Evolutionary conservation across 208 protist genomes (phyloP), one percentile per base, ranked within the genome.

Genomic region (Sergeia podlipaevii): DNA sequence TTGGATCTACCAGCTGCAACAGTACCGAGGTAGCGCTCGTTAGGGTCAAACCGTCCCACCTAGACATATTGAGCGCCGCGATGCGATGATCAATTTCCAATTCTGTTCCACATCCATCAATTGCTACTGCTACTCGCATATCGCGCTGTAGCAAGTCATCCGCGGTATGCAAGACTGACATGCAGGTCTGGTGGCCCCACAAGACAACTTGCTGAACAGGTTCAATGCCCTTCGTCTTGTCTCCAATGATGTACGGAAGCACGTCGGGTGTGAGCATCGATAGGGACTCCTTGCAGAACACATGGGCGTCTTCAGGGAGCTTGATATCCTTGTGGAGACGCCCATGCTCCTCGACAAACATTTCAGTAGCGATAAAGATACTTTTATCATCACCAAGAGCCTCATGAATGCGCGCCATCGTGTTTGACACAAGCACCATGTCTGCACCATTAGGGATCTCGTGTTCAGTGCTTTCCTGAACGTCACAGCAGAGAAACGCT

Each of bases 121-220:
- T 56, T 29, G 69, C 55, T 11, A 92, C 54, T n/a, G 70, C 71
- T 2, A 92, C 48, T 28, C 72, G 64, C 17, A 83, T 80, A 2
- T 73, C 74, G n/a, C 46, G 47, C n/a, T 65, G 38, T 15, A 89
- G 48, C 5, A 93, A 58, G 21, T 67, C 85, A 15, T 80, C 70
- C n/a, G 69, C 69, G 7, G 80, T 88, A 38, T 85, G 71, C 34
- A 86, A 11, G 13, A 93, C 20, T 44, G 80, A 93, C 18, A 83
- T 78, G 34, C 85, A 70, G 23, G 80, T 81, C 58, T 93, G 80
- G 42, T 72, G 57, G 23, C 85, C 85, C 68, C 72, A 88, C 21
- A 93, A 55, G 23, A 93, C 64, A 0, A 65, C 78, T 61, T 91
- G 80, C 54, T 84, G 64, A 56, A 89, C 80, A 13, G 74, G 67